These are phyloP conservation scores for Aspergillus pseudoviridinutans DNA, from an alignment of 2,329 filamentous ascomycete genomes.

Conservation along the genomic window DNA sequence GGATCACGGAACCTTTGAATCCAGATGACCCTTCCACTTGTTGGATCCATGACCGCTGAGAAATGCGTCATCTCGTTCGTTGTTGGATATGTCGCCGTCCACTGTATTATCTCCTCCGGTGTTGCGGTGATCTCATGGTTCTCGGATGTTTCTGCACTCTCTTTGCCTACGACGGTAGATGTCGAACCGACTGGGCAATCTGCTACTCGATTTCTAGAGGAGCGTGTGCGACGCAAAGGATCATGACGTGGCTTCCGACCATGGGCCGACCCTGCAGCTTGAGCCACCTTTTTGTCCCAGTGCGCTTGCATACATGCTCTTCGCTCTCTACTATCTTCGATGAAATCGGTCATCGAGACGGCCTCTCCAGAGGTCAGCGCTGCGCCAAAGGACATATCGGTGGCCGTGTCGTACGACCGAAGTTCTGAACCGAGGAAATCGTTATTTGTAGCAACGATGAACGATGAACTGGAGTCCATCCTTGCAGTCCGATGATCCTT, in stretches of 20 bases:
- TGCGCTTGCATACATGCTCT: slow-evolving; percentile 34
- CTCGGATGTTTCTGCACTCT: slow-evolving; percentile 2
- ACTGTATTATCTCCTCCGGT: slow-evolving; percentile 39
- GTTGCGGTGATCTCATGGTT: slow-evolving; percentile 21
- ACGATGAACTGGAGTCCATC: slow-evolving; percentile 44
- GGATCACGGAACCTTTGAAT: slow-evolving; percentile 23
- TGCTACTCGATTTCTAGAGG: slow-evolving; percentile 8
- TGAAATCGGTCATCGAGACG: slow-evolving; percentile 22
- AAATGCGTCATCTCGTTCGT: slow-evolving; percentile 58
- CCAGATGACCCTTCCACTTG: slow-evolving; percentile 46
- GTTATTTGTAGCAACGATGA: slow-evolving; percentile 57
- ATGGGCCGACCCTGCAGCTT: slow-evolving; percentile 8
- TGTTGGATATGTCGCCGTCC: slow-evolving; percentile 52
- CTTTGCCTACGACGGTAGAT: background rate
- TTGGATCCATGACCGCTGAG: slow-evolving; percentile 55
- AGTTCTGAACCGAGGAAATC: slow-evolving; percentile 34
- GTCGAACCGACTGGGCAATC: background rate
- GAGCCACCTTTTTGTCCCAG: slow-evolving; percentile 31
- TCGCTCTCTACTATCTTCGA: slow-evolving; percentile 34
- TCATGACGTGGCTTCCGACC: slow-evolving; percentile 2
- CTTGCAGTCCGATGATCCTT: slow-evolving; percentile 51
- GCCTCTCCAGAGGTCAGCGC: slow-evolving; percentile 11
- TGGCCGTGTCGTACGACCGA: slow-evolving; percentile 15
- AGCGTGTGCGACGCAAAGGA: slow-evolving; percentile 16
- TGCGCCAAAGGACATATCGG: slow-evolving; percentile 16